Base-by-base conservation (phyloP, 2,329 filamentous ascomycete species). In the Lachnellula hyalina region DNA sequence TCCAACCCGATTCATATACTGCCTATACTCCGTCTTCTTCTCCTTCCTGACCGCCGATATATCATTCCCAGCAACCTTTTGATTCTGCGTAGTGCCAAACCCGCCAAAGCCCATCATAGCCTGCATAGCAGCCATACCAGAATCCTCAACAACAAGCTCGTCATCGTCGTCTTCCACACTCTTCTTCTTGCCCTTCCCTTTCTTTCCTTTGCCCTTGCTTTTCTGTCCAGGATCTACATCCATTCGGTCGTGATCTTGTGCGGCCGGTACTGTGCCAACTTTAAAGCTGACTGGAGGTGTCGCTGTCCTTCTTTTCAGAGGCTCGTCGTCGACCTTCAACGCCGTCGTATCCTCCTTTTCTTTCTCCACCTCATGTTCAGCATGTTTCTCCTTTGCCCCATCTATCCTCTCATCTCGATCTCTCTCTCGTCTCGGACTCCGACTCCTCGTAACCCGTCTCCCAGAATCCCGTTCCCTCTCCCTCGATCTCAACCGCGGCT, bases 11-110 rank as follows among this genome's bases (percentile, higher is more conserved):
- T 94, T 94, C 84, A 99, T 99, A 73, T 99, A 99, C 80, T 99
- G 94, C 64, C 94, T 81, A 68, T 96, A 97, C 76, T 95, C 83
- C 14, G 86, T 89, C 82, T 90, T 92, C 83, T 96, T 96, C 74
- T 94, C 90, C 78, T 94, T 96, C 63, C 86, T 78, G 51, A 96
- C 84, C 0, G 78, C 90, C 53, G 89, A 92, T 42, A 86, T 83
- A 68, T 91, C 84, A 69, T 99, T 99, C 2, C 94, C 94, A 0
- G 82, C 80, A 1, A 99, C 85, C 69, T 96, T 95, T 52, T 87
- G 90, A 57, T 89, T 84, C 73, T 97, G 95, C 19, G 94, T 97
- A 23, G 84, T 85, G 55, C 85, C 86, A 73, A 97, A 99, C 0
- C 81, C 83, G 17, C 84, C 84, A 67, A 99, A 96, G 2, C 94